phyloP scores from a whole-genome alignment of 2,329 filamentous ascomycete genomes.

The Aureobasidium sp. region DNA sequence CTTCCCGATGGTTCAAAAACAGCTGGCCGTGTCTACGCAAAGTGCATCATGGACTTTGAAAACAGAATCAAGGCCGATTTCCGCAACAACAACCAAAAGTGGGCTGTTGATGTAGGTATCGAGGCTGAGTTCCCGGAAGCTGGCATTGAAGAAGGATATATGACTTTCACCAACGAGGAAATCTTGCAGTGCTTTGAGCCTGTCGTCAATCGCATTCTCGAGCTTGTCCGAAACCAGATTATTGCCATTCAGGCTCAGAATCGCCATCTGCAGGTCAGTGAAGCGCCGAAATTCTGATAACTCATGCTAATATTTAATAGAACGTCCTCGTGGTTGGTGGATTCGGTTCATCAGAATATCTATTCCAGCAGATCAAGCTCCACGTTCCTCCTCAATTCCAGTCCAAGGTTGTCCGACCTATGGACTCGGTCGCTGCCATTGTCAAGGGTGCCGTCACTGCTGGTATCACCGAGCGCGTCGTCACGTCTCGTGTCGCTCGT shows the following conservation, averaged over 20 bases:
- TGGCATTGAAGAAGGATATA: constrained; percentile 98
- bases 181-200: constrained; percentile 99
- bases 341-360: constrained; percentile 98
- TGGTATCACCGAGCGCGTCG: constrained; percentile 96
- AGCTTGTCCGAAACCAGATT: constrained; percentile 97
- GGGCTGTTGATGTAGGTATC: constrained; percentile 98
- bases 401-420: constrained; percentile 96
- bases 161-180: constrained; percentile 99
- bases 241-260: constrained; percentile 99
- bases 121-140: constrained; percentile 98
- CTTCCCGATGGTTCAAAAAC: constrained; percentile 96
- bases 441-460: constrained; percentile 99
- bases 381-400: constrained; percentile 99
- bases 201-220: constrained; percentile 96
- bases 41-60: constrained; percentile 99
- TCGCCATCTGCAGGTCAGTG: constrained; percentile 78
- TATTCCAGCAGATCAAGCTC: constrained; percentile 99
- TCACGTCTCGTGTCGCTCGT: constrained; percentile 97
- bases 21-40: constrained; percentile 97
- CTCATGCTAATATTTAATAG: constrained; percentile 43
- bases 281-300: not conserved
- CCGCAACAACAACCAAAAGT: constrained; percentile 99
- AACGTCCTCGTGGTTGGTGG: constrained; percentile 98
- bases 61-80: constrained; percentile 99
- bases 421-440: constrained; percentile 99